Percentiles rank a stretch among this genome's conserved stretches.
These are phyloP conservation scores for Zymoseptoria passerinii DNA, from an alignment of 2,329 filamentous ascomycete species.

Conservation along the genomic window DNA sequence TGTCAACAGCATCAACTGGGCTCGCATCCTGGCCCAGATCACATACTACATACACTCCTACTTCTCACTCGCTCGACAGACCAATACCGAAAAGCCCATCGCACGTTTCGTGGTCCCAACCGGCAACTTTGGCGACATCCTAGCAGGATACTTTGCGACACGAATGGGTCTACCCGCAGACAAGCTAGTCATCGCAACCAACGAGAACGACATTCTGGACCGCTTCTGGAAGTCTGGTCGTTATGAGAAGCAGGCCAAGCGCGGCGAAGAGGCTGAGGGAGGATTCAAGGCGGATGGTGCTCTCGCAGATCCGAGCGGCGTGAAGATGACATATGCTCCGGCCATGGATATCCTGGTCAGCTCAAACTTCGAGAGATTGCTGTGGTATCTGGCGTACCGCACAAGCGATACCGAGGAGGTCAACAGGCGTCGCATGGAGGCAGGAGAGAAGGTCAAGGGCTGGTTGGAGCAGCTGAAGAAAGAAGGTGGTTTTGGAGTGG, in stretches of 20 bases:
- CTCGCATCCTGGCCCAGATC: slow-evolving; percentile 90
- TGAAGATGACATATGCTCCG: slow-evolving; percentile 84
- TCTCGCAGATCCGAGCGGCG: slow-evolving; percentile 59
- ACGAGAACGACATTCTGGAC: slow-evolving; percentile 95
- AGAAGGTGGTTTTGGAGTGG: slow-evolving; percentile 74
- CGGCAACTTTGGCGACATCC: slow-evolving; percentile 93
- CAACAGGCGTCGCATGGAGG: slow-evolving; percentile 41
- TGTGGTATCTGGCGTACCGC: slow-evolving; percentile 85
- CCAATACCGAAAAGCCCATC: slow-evolving; percentile 56
- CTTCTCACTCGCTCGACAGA: slow-evolving; percentile 62
- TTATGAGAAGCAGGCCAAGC: slow-evolving; percentile 75
- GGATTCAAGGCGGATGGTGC: slow-evolving; percentile 49
- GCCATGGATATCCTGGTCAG: slow-evolving; percentile 98
- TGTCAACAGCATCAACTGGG: slow-evolving; percentile 96
- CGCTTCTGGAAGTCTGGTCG: slow-evolving; percentile 85
- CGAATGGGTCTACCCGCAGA: slow-evolving; percentile 81
- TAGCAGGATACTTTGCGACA: slow-evolving; percentile 86
- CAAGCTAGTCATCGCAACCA: slow-evolving; percentile 86
- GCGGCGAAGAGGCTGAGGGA: slow-evolving; percentile 49
- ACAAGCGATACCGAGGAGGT: slow-evolving; percentile 43
- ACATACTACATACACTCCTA: slow-evolving; percentile 96
- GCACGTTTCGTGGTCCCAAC: slow-evolving; percentile 85
- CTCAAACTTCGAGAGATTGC: slow-evolving; percentile 89
- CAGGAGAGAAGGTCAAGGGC: slow-evolving; percentile 62
- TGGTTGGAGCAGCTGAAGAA: slow-evolving; percentile 79